Evolutionary conservation across 371 early-diverging fungal species (phyloP).

Genomic region (Mucor velutinosus): DNA sequence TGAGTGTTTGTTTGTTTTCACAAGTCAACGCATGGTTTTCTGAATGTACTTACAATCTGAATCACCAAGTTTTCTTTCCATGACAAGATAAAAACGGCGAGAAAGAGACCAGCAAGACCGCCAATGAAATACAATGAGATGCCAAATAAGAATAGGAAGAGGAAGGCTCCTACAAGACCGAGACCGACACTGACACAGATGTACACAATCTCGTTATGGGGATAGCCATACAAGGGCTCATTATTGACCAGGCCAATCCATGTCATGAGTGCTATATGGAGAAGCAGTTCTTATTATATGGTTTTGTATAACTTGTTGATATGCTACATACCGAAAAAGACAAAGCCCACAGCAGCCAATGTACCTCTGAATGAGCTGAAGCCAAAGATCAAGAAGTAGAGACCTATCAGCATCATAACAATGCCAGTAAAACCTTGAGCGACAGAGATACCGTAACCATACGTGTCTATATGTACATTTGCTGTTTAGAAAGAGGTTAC

Average conservation of each 20-base stretch:
- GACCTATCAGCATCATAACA: constrained; percentile 31
- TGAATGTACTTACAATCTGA: constrained; percentile 35
- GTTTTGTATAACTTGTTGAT: neutral
- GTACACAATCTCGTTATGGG: constrained; percentile 33
- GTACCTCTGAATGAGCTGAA: constrained; percentile 36
- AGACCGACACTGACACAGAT: constrained; percentile 25
- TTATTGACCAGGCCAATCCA: constrained; percentile 48
- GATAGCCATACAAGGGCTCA: constrained; percentile 36
- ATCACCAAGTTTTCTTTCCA: constrained; percentile 53
- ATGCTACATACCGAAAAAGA: constrained; percentile 35
- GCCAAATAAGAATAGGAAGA: constrained; percentile 30
- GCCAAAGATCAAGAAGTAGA: constrained; percentile 39
- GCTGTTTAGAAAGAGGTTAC: neutral
- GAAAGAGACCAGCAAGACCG: constrained; percentile 41
- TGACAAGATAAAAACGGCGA: constrained; percentile 51
- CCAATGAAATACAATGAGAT: constrained; percentile 45
- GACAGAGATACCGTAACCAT: constrained; percentile 34
- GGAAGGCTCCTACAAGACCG: constrained; percentile 32
- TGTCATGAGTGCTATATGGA: constrained; percentile 31
- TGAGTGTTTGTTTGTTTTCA: neutral
- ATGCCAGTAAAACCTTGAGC: constrained; percentile 41
- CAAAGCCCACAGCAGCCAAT: constrained; percentile 38
- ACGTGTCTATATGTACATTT: constrained; percentile 26
- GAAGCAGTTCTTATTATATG: neutral
- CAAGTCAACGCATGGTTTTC: neutral